Conservation (phyloP, 208 protist species). For the Leishmania arabica region DNA sequence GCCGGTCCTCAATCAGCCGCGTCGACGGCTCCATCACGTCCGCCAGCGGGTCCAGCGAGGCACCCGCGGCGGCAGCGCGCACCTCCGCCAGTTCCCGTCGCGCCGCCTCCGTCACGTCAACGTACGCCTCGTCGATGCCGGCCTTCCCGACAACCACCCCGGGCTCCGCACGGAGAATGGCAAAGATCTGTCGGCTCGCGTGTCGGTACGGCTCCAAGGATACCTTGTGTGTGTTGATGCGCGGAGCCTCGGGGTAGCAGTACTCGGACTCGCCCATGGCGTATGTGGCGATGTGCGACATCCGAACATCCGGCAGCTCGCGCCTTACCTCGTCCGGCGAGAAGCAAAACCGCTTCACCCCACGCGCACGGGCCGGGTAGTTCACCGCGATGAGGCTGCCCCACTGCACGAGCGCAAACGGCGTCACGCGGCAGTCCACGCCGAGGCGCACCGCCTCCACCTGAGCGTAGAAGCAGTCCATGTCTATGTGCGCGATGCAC, state of each 20-base stretch:
- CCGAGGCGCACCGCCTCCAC: conserved; percentile 86
- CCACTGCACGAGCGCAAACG: no score
- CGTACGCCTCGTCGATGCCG: conserved; percentile 88
- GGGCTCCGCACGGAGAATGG: conserved; percentile 52
- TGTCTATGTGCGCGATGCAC: conserved; percentile 89
- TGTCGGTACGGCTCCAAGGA: conserved; percentile 84
- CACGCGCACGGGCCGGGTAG: conserved; percentile 80
- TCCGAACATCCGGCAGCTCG: conserved; percentile 55
- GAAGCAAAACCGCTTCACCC: conserved; percentile 65
- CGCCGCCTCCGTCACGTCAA: conserved; percentile 85
- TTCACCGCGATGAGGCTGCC: conserved; percentile 90
- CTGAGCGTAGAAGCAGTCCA: conserved; percentile 95
- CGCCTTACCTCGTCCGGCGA: conserved; percentile 44
- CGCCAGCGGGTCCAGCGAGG: conserved; percentile 29
- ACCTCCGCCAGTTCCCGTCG: conserved; percentile 39
- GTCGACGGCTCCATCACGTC: conserved; percentile 62
- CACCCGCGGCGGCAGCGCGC: conserved; percentile 10
- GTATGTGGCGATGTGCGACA: conserved; percentile 64
- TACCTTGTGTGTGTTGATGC: conserved; percentile 67
- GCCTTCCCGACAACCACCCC: conserved; percentile 71
- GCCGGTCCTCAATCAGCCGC: conserved; percentile 52
- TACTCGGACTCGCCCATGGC: conserved; percentile 55
- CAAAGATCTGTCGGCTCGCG: conserved; percentile 74
- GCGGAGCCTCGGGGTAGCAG: conserved; percentile 43
- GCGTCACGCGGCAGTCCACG: conserved; percentile 66